Evolutionary conservation across 768 basidiomycete genomes (phyloP).

Genomic region (Tulasnella sp.): DNA sequence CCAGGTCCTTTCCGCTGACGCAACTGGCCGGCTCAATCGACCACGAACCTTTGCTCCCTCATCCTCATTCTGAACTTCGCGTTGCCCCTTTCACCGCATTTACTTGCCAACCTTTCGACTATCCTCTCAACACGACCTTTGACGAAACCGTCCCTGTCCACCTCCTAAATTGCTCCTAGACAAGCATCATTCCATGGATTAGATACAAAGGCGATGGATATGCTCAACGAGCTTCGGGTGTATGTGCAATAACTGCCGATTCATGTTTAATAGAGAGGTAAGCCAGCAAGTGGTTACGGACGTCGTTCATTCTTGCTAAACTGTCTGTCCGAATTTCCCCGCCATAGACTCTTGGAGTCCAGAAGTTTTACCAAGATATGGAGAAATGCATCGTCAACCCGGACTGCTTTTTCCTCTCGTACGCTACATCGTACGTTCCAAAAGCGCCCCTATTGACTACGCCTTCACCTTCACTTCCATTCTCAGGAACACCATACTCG

Average conservation of each 20-base stretch:
- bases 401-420: not conserved
- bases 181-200: not conserved
- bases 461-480: not conserved
- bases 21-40: constrained; percentile 9
- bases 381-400: constrained; percentile 2
- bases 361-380: constrained; percentile 6
- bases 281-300: not conserved
- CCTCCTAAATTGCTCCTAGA: not conserved
- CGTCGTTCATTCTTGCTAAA: too few relatives aligned
- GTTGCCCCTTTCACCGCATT: not conserved
- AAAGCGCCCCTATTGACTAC: too few relatives aligned
- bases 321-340: not conserved
- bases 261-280: not conserved
- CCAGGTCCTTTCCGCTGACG: constrained; percentile 15
- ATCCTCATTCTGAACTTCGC: not conserved
- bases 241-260: not conserved
- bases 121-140: not conserved
- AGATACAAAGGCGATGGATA: not conserved
- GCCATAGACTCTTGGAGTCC: not conserved
- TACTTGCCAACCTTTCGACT: constrained; percentile 17
- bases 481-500: not conserved
- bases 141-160: not conserved
- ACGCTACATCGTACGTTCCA: not conserved
- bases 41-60: constrained; percentile 13
- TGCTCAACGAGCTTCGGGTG: not conserved